Base-by-base conservation (phyloP, 805 yeast genomes). In the Ogataea saltuana region DNA sequence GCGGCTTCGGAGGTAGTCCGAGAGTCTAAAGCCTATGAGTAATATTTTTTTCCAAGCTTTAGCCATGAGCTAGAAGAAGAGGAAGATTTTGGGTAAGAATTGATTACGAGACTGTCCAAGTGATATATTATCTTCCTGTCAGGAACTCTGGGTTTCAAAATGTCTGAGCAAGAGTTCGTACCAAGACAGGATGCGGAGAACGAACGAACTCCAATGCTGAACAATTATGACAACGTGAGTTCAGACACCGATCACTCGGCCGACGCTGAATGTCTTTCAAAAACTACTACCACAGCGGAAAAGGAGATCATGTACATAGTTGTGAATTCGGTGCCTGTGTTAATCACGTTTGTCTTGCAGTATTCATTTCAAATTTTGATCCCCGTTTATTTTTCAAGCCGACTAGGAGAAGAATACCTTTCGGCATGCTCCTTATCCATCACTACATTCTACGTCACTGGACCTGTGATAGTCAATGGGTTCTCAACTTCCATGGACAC, bases 401-500 rank as follows among this genome's bases (percentile, higher is more conserved):
- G 79, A 50, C 67, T 83, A 40, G 91, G 90, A 3, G 74, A 78
- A 35, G 66, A 71, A 6, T 85, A 80, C 57, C 67, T 85, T 36
- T 88, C 89, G 5, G 89, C 88, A 9, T 83, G 81, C 6, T 76
- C 88, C 8, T 64, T 85, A 33, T 79, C 86, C 10, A 74, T 85
- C 12, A 83, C 84, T 80, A 80, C 89, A 1, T 87, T 87, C 17
- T 84, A 83, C 55, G 78, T 84, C 35, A 71, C 84, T 1, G 90
- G 88, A 0, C 78, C 83, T 44, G 85, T 86, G 22, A 69, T 84
- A 2, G 76, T 85, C 45, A 87, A 83, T 60, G 91, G 91, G 3
- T 76, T 83, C 6, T 72, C 87, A 15, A 83, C 93, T 0, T 76
- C 88, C 49, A 67, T 85, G 50, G 91, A 85, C 55, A 85, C 91